Percentiles rank a stretch among this genome's conserved stretches.
Evolutionary conservation across 1,284 basidiomycete genomes (phyloP).

Genomic region (Cutaneotrichosporon sp.): DNA sequence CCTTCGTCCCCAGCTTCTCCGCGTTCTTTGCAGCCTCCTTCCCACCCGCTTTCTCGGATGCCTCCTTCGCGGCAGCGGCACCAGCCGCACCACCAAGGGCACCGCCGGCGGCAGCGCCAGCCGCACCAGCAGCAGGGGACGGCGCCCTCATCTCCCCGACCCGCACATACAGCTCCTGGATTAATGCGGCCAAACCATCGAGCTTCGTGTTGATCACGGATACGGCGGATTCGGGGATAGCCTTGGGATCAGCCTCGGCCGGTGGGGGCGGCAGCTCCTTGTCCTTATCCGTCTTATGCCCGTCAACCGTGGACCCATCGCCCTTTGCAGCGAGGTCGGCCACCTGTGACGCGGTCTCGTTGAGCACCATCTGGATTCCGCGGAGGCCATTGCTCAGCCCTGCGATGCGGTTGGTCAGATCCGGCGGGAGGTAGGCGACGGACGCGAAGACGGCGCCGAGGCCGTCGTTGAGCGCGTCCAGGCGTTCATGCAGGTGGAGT

Average conservation of each 20-base stretch:
- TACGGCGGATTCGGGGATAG: conserved; percentile 6
- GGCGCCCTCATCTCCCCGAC: conserved; percentile 6
- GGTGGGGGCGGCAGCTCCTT: conserved; percentile 6
- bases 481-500: conserved; percentile 11
- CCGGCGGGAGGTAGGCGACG: not conserved
- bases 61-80: not conserved
- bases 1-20: no score
- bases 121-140: not conserved
- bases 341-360: not conserved
- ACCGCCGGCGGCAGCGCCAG: not conserved
- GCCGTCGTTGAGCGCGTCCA: conserved; percentile 2
- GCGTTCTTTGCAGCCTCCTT: no score
- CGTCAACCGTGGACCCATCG: conserved; percentile 15
- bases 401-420: conserved; percentile 1
- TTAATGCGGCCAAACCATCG: conserved; percentile 35
- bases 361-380: conserved; percentile 6
- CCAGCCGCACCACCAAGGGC: not conserved
- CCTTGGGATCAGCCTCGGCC: not conserved
- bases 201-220: conserved; percentile 36
- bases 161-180: conserved; percentile 28
- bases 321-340: conserved; percentile 11
- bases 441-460: not conserved
- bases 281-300: conserved; percentile 23
- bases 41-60: not conserved
- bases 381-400: conserved; percentile 7